Conservation (phyloP, 2,329 filamentous ascomycete genomes). For the Verticillium klebahnii region DNA sequence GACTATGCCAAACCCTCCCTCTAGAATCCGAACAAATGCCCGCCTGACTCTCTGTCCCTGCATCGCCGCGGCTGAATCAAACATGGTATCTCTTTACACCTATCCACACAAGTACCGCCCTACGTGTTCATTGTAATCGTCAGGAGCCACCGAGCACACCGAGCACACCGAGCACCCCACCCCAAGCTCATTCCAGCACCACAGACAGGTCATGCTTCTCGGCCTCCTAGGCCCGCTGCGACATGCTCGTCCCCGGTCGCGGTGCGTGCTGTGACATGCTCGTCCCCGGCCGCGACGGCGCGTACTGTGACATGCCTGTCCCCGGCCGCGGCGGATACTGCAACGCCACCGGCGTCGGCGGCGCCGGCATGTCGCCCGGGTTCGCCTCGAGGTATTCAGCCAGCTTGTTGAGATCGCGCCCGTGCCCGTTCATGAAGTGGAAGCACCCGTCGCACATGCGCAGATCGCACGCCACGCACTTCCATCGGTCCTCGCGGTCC, state of each 20-base stretch:
- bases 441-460: slow-evolving; percentile 47
- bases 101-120: slow-evolving; percentile 3
- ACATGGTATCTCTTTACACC: slow-evolving; percentile 8
- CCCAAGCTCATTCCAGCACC: background rate
- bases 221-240: background rate
- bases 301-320: background rate
- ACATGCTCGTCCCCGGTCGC: background rate
- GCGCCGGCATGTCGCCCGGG: background rate
- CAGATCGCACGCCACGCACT: slow-evolving; percentile 46
- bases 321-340: background rate
- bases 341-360: background rate
- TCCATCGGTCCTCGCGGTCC: slow-evolving; percentile 39
- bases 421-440: slow-evolving; percentile 32
- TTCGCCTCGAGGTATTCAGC: slow-evolving; percentile 25
- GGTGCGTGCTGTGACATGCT: background rate
- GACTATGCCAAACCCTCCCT: background rate
- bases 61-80: background rate
- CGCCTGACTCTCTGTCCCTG: background rate
- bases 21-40: background rate
- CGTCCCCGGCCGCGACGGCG: background rate
- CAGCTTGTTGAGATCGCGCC: slow-evolving; percentile 37
- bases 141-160: background rate
- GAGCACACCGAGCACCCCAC: too few species aligned
- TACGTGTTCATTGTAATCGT: background rate
- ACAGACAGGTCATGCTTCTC: background rate